Evolutionary conservation across 2,329 filamentous ascomycete species (phyloP).

Genomic region (Trichophyton equinum): DNA sequence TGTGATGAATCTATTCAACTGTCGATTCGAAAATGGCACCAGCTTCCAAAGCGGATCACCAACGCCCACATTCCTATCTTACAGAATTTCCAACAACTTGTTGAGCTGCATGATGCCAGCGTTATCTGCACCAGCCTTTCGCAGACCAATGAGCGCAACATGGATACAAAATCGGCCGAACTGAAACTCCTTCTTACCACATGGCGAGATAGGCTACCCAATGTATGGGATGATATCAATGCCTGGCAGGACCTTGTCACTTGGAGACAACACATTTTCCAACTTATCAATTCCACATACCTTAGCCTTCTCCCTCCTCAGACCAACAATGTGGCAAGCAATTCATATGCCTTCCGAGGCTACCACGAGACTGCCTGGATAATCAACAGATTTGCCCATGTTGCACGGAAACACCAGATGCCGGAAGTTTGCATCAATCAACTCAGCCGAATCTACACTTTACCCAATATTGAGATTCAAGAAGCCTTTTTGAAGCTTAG

Average conservation of each 20-base stretch:
- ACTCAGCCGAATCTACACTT: conserved; percentile 91
- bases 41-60: conserved; percentile 84
- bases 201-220: conserved; percentile 90
- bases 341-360: conserved; percentile 89
- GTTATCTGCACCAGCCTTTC: conserved; percentile 88
- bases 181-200: conserved; percentile 85
- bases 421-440: conserved; percentile 96
- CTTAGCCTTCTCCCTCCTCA: conserved; percentile 69
- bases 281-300: conserved; percentile 90
- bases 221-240: conserved; percentile 98
- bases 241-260: conserved; percentile 99
- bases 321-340: conserved; percentile 69
- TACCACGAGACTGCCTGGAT: conserved; percentile 99
- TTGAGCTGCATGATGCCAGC: conserved; percentile 93
- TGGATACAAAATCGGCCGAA: conserved; percentile 91
- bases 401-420: conserved; percentile 90
- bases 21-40: conserved; percentile 97
- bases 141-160: conserved; percentile 67
- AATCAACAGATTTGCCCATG: conserved; percentile 96
- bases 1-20: conserved; percentile 96
- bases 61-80: conserved; percentile 90
- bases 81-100: conserved; percentile 94
- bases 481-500: conserved; percentile 95
- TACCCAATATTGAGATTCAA: conserved; percentile 98
- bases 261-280: conserved; percentile 98